Conservation (phyloP, 176 grass and related monocot genomes). For the Musa acuminata region DNA sequence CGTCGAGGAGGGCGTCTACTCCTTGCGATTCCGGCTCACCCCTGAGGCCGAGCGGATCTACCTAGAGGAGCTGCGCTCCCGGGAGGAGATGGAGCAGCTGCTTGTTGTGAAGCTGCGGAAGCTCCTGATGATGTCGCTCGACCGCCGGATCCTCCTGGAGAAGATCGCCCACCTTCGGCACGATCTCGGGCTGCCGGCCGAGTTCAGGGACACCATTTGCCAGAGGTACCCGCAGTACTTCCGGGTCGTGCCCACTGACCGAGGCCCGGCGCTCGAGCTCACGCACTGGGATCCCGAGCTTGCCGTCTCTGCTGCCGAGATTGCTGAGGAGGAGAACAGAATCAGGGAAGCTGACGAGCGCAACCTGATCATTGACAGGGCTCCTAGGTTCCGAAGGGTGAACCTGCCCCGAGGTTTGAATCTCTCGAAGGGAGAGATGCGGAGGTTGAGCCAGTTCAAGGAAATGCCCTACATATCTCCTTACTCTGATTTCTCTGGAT, state of each 20-base stretch:
- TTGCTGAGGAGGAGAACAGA: conserved; percentile 63
- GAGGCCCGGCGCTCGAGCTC: conserved; percentile 80
- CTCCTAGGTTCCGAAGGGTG: conserved; percentile 61
- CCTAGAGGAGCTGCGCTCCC: conserved; percentile 63
- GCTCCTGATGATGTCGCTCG: conserved; percentile 84
- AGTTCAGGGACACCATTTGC: conserved; percentile 73
- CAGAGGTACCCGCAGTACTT: conserved; percentile 82
- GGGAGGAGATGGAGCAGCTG: conserved; percentile 72
- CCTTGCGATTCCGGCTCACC: conserved; percentile 65
- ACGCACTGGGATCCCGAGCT: conserved; percentile 79
- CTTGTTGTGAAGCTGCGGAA: conserved; percentile 73
- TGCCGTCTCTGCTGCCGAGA: conserved; percentile 63
- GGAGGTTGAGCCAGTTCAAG: conserved; percentile 47
- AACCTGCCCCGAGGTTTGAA: conserved; percentile 71
- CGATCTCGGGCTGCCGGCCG: conserved; percentile 69
- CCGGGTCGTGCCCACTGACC: conserved; percentile 56
- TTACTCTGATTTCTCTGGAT: conserved; percentile 67
- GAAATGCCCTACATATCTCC: conserved; percentile 74
- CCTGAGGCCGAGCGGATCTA: conserved; percentile 73
- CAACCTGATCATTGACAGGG: conserved; percentile 78
- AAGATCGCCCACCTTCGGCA: conserved; percentile 78
- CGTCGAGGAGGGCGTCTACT: conserved; percentile 89
- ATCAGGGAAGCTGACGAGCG: conserved; percentile 51
- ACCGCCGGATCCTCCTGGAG: conserved; percentile 61
- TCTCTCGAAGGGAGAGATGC: conserved; percentile 53